These are phyloP conservation scores for Linum lewisii DNA, from an alignment of 345 rosid species.

Conservation along the genomic window DNA sequence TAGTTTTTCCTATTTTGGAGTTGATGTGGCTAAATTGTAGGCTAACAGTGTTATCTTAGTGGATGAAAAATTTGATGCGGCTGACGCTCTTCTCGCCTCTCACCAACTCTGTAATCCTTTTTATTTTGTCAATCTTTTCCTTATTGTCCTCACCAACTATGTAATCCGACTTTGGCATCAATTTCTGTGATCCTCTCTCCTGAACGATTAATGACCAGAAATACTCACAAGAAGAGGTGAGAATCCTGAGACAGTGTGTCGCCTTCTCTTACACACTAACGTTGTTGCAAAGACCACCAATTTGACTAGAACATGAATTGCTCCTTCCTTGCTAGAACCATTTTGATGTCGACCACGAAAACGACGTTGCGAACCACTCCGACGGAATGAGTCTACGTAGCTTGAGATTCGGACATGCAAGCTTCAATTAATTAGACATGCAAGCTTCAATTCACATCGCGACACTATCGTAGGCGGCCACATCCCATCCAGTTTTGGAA, in stretches of 20 bases:
- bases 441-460: no score
- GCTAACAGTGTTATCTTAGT: no score
- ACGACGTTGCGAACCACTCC: constrained; percentile 61
- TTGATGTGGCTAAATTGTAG: no score
- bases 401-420: constrained; percentile 46
- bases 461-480: constrained; percentile 64
- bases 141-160: no score
- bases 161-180: no score
- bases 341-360: constrained; percentile 42
- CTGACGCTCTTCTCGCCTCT: no score
- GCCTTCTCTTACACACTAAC: constrained; percentile 42
- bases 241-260: constrained; percentile 36
- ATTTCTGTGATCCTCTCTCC: constrained; percentile 48
- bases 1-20: no score
- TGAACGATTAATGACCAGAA: constrained; percentile 44
- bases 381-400: constrained; percentile 37
- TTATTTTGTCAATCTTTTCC: no score
- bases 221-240: constrained; percentile 56
- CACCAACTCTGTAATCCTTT: no score
- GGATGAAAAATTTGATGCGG: no score
- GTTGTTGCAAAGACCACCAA: constrained; percentile 30
- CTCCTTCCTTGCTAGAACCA: constrained; percentile 59
- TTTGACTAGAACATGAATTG: constrained; percentile 44
- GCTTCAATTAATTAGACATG: constrained; percentile 71
- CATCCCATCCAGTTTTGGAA: constrained; percentile 59